Percentiles rank a stretch among this genome's conserved stretches.
These are phyloP conservation scores for Talaromyces nanjingensis DNA, from an alignment of 495 filamentous ascomycete species.

Conservation along the genomic window DNA sequence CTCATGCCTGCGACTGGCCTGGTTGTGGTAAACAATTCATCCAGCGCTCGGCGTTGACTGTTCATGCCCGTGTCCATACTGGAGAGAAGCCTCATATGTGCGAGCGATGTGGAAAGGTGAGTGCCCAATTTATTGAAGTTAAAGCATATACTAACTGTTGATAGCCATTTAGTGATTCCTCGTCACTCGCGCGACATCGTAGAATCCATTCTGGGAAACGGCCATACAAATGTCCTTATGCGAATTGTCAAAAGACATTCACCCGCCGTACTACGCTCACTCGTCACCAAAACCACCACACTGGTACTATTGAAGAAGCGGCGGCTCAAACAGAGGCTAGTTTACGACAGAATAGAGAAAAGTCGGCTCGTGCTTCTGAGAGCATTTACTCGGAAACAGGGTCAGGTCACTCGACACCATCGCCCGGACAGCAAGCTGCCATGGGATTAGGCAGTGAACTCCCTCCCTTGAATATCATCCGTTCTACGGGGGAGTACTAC, in stretches of 20 bases:
- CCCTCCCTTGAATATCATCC: constrained; percentile 66
- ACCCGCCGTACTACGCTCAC: constrained; percentile 92
- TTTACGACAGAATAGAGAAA: constrained; percentile 52
- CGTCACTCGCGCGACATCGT: constrained; percentile 86
- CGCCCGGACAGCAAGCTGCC: constrained; percentile 69
- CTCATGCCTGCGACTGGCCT: constrained; percentile 86
- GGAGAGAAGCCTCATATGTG: constrained; percentile 99
- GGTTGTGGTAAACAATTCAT: constrained; percentile 96
- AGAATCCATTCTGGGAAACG: constrained; percentile 94
- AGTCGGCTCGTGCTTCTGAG: constrained; percentile 61
- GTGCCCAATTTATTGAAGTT: not conserved
- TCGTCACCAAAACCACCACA: constrained; percentile 92
- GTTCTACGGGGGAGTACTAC: constrained; percentile 61
- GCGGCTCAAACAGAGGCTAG: constrained; percentile 82
- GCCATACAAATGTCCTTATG: constrained; percentile 96
- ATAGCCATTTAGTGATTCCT: constrained; percentile 98
- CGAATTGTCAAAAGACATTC: constrained; percentile 97
- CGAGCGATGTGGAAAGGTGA: constrained; percentile 92
- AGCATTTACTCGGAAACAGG: constrained; percentile 71
- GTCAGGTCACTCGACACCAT: constrained; percentile 82
- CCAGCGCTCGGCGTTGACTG: constrained; percentile 93
- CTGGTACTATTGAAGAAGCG: constrained; percentile 90
- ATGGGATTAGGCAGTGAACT: constrained; percentile 65
- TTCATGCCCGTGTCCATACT: constrained; percentile 91
- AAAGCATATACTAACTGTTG: constrained; percentile 15